Evolutionary conservation across 108 stramenopile species (phyloP), one percentile per base, ranked within the genome.

Genomic region (Cyclotella atomus): DNA sequence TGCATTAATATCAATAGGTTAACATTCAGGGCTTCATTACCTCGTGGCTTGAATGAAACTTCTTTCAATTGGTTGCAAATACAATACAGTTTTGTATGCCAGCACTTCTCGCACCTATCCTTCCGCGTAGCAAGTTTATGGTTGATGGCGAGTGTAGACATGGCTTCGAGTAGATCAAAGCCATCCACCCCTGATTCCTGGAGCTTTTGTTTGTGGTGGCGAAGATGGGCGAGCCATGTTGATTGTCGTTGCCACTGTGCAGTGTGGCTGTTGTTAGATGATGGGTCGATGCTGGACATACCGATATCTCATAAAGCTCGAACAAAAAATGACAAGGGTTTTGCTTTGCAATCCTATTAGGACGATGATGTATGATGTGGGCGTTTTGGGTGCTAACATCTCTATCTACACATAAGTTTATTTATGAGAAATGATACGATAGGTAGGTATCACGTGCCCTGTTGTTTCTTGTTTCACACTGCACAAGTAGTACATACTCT

Each of bases 1-100:
- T 77, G 76, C 57, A 77, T 77, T 43, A 77, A 69, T 23, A 77
- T 29, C 2, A 63, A 44, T 7, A 77, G 46, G 15, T 77, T 77
- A 33, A 77, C 63, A n/a, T 55, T 20, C 2, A 2, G 21, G 14
- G 20, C 17, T 20, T 14, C 9, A 36, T 3, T 45, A 9, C 16
- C 28, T 16, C 6, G 34, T 9, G 28, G 24, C 9, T 46, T 2
- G 16, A 29, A 25, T 10, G 25, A 41, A 63, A 56, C 47, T 20
- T 50, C 38, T 0, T 49, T 4, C 38, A 49, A 17, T 20, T 38
- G 34, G 45, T 49, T 27, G 35, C 76, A 77, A 19, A 77, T 77
- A 41, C 76, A 77, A 28, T 64, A 34, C 2, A 41, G 25, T 35
- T 19, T 14, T 15, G 70, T 68, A 45, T 70, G 69, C 76, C 76